Percentiles rank a stretch among this genome's conserved stretches.
Conservation (phyloP, 441 rosid genomes). For the Manihot esculenta region DNA sequence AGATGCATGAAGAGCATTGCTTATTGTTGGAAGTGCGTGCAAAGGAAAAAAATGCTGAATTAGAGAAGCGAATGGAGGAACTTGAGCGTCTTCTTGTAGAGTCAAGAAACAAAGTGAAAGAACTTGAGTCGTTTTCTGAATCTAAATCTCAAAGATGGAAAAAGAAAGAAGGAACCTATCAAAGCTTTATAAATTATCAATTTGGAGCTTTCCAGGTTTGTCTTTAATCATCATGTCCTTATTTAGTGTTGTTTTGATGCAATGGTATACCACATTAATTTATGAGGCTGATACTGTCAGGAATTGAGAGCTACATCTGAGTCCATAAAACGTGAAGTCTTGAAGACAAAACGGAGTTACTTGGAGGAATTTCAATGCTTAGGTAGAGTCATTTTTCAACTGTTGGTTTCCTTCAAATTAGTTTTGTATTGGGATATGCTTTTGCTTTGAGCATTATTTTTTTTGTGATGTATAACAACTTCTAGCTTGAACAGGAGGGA, state of each 20-base stretch:
- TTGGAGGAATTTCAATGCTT: conserved; percentile 29
- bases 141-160: conserved; percentile 52
- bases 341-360: conserved; percentile 29
- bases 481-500: conserved; percentile 23
- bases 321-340: conserved; percentile 32
- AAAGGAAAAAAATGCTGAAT: conserved; percentile 42
- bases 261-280: neutral
- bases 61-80: conserved; percentile 48
- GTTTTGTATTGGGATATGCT: neutral
- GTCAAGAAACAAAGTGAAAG: conserved; percentile 56
- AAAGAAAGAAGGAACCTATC: conserved; percentile 50
- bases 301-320: conserved; percentile 30
- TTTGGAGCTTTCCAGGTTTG: conserved; percentile 57
- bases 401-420: neutral
- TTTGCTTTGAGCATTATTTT: neutral
- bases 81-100: conserved; percentile 39
- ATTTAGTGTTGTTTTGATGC: neutral
- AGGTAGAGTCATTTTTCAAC: conserved; percentile 20
- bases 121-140: conserved; percentile 58
- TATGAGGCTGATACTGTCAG: conserved; percentile 15
- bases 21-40: conserved; percentile 50
- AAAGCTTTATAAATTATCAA: conserved; percentile 46
- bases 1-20: conserved; percentile 46
- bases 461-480: neutral
- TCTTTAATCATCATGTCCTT: conserved; percentile 6